Evolutionary conservation across 2,329 filamentous ascomycete genomes (phyloP).

Genomic region (Raffaelea albimanens): DNA sequence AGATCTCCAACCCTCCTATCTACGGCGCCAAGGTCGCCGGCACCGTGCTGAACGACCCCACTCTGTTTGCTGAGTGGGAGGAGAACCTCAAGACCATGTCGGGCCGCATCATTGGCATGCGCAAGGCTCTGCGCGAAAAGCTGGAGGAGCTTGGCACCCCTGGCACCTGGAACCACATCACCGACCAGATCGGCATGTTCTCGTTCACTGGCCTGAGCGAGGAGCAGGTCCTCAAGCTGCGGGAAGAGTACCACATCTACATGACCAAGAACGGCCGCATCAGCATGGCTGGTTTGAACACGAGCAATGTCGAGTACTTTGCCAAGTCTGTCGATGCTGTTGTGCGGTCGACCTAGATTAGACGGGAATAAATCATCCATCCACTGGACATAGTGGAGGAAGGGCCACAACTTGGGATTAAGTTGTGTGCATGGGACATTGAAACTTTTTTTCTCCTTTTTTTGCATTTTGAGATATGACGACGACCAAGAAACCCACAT

Average conservation of each 20-base stretch:
- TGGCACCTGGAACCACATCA: conserved; percentile 93
- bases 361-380: background rate
- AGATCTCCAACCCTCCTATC: conserved; percentile 94
- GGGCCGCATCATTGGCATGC: conserved; percentile 89
- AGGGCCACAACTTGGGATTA: background rate
- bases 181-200: conserved; percentile 99
- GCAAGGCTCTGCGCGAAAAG: conserved; percentile 64
- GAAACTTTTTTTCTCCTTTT: too few species aligned
- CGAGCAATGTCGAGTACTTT: conserved; percentile 85
- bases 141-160: conserved; percentile 80
- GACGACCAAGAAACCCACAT: background rate
- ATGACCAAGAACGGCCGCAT: conserved; percentile 98
- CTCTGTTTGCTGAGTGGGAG: conserved; percentile 85
- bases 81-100: conserved; percentile 88
- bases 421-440: background rate
- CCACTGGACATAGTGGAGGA: too few species aligned
- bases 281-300: conserved; percentile 96
- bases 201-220: conserved; percentile 78
- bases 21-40: conserved; percentile 88
- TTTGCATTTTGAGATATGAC: background rate
- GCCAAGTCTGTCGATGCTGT: conserved; percentile 82
- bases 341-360: conserved; percentile 42
- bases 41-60: conserved; percentile 70
- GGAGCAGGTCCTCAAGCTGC: conserved; percentile 61
- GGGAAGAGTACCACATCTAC: conserved; percentile 66